Percentiles rank a stretch among this genome's conserved stretches.
These are phyloP conservation scores for Russula dissimulans DNA, from an alignment of 768 basidiomycete genomes.

Conservation along the genomic window DNA sequence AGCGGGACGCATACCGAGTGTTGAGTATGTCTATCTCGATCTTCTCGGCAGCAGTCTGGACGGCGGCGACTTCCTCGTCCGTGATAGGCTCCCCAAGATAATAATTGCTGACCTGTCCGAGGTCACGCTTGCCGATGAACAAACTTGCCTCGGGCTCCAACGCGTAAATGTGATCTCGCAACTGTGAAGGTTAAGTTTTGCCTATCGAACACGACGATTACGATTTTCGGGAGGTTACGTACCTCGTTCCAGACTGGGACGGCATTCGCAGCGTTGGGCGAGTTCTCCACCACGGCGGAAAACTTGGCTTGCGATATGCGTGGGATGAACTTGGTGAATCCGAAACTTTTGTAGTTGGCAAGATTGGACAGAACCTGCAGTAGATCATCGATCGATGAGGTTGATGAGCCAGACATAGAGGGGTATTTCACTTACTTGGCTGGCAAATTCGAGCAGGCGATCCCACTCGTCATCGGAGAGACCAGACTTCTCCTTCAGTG, in stretches of 20 bases:
- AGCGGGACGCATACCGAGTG: conserved; percentile 47
- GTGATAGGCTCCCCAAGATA: conserved; percentile 66
- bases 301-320: conserved; percentile 56
- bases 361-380: conserved; percentile 48
- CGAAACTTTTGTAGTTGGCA: conserved; percentile 73
- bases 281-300: conserved; percentile 48
- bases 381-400: not conserved
- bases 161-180: conserved; percentile 69
- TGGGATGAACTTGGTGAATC: conserved; percentile 80
- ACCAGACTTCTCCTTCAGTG: conserved; percentile 44
- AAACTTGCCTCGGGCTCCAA: conserved; percentile 53
- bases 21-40: conserved; percentile 70
- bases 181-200: conserved; percentile 29
- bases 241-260: conserved; percentile 56
- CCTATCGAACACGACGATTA: not conserved
- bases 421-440: conserved; percentile 40
- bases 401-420: not conserved
- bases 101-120: conserved; percentile 78
- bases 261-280: conserved; percentile 49
- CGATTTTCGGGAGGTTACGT: conserved; percentile 16
- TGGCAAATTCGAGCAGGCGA: conserved; percentile 59
- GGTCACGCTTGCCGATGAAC: conserved; percentile 69
- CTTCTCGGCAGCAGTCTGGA: conserved; percentile 70
- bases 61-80: conserved; percentile 69
- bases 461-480: conserved; percentile 56